Evolutionary conservation across 129 eudicot genomes (phyloP), one percentile per base, ranked within the genome.

Genomic region (Saussurea involucrata): DNA sequence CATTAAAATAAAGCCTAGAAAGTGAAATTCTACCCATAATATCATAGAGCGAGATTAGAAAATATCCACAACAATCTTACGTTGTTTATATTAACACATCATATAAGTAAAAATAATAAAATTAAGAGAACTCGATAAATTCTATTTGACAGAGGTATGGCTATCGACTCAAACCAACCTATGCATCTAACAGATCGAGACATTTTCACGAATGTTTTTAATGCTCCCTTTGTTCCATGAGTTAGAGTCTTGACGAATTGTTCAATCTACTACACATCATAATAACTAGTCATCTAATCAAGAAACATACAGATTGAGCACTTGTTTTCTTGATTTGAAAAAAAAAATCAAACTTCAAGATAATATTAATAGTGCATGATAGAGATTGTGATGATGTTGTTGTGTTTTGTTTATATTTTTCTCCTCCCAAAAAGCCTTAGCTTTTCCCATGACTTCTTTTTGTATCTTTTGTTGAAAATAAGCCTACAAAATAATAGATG

Each of bases 401-500:
- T 55, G 33, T 73, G 24, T 49, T 34, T 53, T 73, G 58, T 37
- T 68, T 49, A 66, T 68, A 21, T 6, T 17, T 73, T 65, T 65
- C 12, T 49, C 9, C 15, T 27, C 0, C 40, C 33, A 77, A 68
- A 77, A 68, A 34, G 8, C 33, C 68, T 77, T 68, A 33, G 70
- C 44, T 78, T 37, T 80, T 80, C 31, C 17, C 79, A 65, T 73
- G 84, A 66, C 70, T 55, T 36, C 34, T 42, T 80, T 73, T 80
- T 74, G 79, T 74, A 73, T 66, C 17, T 73, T 73, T 80, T 66
- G 53, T 66, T 80, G 70, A 73, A 80, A 80, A 66, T 67, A 74
- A 80, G 64, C 75, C 79, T 36, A 57, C 79, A 73, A 74, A 57
- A 66, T 34, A 80, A 73, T 66, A 66, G 75, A 73, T 74, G 84